These are phyloP conservation scores for Diacronema lutheri DNA, from an alignment of 78 protist species.

Conservation along the genomic window DNA sequence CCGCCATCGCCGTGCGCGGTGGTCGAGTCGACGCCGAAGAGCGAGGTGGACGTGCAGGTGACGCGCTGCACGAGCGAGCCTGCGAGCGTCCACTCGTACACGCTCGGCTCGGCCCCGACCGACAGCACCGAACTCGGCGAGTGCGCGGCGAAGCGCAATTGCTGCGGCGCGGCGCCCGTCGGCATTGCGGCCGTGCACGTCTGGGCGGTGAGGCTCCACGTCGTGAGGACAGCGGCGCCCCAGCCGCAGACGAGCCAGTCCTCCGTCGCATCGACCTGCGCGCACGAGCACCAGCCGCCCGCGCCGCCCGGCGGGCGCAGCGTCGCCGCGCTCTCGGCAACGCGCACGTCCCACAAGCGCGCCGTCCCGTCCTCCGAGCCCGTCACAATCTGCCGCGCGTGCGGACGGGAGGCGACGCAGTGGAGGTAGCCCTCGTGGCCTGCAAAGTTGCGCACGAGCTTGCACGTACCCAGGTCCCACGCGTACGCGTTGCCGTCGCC, in stretches of 20 bases:
- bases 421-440: neutral
- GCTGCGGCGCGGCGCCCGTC: neutral
- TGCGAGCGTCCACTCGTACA: neutral
- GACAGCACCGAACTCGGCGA: neutral
- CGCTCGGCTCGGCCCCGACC: neutral
- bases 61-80: too few species aligned
- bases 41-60: too few species aligned
- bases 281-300: neutral
- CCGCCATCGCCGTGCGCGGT: too few species aligned
- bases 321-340: neutral
- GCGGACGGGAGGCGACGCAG: neutral
- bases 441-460: neutral
- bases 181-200: neutral
- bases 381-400: neutral
- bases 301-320: neutral
- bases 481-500: conserved; percentile 21
- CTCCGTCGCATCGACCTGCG: neutral
- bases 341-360: conserved; percentile 11
- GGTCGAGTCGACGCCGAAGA: too few species aligned
- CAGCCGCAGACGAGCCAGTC: neutral
- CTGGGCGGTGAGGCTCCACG: neutral
- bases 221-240: neutral
- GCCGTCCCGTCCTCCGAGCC: conserved; percentile 7
- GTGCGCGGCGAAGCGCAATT: neutral
- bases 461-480: neutral